phyloP scores from a whole-genome alignment of 2,329 filamentous ascomycete genomes.

The Alternaria arbusti region DNA sequence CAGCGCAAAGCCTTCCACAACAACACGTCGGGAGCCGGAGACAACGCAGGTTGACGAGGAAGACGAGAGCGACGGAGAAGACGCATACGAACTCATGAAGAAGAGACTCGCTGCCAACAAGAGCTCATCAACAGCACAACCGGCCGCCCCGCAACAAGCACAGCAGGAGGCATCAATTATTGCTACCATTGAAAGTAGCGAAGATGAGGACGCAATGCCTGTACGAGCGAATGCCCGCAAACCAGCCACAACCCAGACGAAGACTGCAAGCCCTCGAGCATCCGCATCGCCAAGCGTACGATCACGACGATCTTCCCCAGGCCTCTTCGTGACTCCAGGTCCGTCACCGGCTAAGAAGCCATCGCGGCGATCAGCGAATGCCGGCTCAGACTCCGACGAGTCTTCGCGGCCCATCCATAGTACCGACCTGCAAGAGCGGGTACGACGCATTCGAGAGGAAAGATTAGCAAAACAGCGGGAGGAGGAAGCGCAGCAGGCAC shows the following conservation, averaged over 20 bases:
- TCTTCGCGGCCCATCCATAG: slow-evolving; percentile 56
- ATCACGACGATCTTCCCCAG: slow-evolving; percentile 54
- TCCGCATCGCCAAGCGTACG: slow-evolving; percentile 24
- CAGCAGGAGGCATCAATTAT: slow-evolving; percentile 4
- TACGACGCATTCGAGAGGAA: slow-evolving; percentile 76
- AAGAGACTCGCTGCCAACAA: slow-evolving; percentile 51
- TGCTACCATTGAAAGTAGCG: slow-evolving; percentile 23
- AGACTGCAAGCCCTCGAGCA: slow-evolving; percentile 17
- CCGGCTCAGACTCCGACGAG: slow-evolving; percentile 54
- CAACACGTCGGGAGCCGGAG: neutral
- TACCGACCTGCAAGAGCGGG: slow-evolving; percentile 72
- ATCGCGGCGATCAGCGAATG: neutral
- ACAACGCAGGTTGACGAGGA: slow-evolving; percentile 22
- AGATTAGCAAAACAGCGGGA: slow-evolving; percentile 70
- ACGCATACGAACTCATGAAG: slow-evolving; percentile 55
- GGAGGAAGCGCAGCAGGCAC: slow-evolving; percentile 48
- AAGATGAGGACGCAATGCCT: slow-evolving; percentile 41
- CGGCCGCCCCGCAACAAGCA: slow-evolving; percentile 4
- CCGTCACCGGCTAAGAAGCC: slow-evolving; percentile 44
- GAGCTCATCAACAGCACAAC: slow-evolving; percentile 1
- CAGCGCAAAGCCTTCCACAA: slow-evolving; percentile 21
- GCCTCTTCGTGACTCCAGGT: slow-evolving; percentile 64
- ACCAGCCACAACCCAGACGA: slow-evolving; percentile 11
- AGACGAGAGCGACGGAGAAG: slow-evolving; percentile 45
- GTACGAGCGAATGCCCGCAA: slow-evolving; percentile 28